These are phyloP conservation scores for Metarhizium brunneum DNA, from an alignment of 2,329 filamentous ascomycete genomes.

Conservation along the genomic window DNA sequence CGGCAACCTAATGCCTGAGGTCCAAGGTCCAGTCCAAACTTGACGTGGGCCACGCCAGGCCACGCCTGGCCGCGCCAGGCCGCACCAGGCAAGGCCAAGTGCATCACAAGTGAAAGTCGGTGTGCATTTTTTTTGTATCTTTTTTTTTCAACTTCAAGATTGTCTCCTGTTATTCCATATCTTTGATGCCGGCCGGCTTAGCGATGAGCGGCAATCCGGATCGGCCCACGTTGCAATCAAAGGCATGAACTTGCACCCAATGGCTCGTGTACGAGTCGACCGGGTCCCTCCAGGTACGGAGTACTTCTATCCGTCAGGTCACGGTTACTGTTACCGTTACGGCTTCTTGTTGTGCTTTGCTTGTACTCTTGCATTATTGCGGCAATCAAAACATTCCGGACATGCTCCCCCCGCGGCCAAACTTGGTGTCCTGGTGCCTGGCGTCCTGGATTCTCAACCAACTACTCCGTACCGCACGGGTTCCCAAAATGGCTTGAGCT, in stretches of 20 bases:
- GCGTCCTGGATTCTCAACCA: neutral
- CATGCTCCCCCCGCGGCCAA: too few species aligned
- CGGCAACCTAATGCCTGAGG: neutral
- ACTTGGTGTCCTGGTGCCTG: too few species aligned
- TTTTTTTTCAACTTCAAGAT: neutral
- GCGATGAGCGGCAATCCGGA: neutral
- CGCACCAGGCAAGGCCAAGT: neutral
- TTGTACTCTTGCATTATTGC: neutral
- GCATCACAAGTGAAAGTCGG: slow-evolving; percentile 1
- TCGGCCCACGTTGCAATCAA: neutral
- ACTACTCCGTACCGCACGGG: neutral
- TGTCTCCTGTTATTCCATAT: neutral
- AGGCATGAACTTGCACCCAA: neutral
- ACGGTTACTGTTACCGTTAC: neutral
- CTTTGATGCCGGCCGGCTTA: neutral
- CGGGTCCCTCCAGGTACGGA: neutral
- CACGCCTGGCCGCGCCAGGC: neutral
- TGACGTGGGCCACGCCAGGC: neutral
- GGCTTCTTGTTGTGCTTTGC: neutral
- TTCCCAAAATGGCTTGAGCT: too few species aligned
- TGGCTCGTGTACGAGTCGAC: neutral
- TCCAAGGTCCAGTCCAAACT: too few species aligned
- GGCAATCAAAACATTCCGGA: too few species aligned
- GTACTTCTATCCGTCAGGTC: neutral
- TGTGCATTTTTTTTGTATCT: neutral